phyloP scores from a whole-genome alignment of 2,329 filamentous ascomycete species.

The Cadophora sp. region DNA sequence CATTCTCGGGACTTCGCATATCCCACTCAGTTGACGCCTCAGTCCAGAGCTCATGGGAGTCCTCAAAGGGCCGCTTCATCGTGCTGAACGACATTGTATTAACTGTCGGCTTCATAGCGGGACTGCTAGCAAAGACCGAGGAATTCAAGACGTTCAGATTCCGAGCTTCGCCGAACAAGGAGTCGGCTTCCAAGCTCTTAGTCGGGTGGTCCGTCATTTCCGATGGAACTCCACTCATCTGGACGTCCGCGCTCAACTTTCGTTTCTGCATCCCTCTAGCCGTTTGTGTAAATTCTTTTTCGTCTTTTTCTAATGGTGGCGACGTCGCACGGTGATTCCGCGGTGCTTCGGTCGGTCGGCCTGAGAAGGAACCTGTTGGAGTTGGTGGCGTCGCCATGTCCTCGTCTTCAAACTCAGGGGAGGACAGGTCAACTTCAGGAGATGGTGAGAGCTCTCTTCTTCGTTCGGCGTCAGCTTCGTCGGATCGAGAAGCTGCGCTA shows the following conservation, averaged over 20 bases:
- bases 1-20: slow-evolving; percentile 78
- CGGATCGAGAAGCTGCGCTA: slow-evolving; percentile 68
- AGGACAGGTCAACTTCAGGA: slow-evolving; percentile 90
- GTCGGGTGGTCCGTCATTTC: slow-evolving; percentile 41
- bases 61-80: slow-evolving; percentile 56
- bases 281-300: slow-evolving; percentile 96
- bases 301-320: slow-evolving; percentile 90
- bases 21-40: slow-evolving; percentile 62
- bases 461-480: slow-evolving; percentile 73
- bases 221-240: slow-evolving; percentile 57
- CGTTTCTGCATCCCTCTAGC: slow-evolving; percentile 77
- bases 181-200: slow-evolving; percentile 39
- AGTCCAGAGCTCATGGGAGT: slow-evolving; percentile 43
- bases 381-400: slow-evolving; percentile 67
- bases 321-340: slow-evolving; percentile 78
- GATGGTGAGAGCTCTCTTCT: slow-evolving; percentile 81
- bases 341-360: slow-evolving; percentile 50
- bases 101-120: slow-evolving; percentile 57
- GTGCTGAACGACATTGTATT: slow-evolving; percentile 36
- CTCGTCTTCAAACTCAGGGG: slow-evolving; percentile 82
- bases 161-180: slow-evolving; percentile 45
- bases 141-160: slow-evolving; percentile 28
- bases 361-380: slow-evolving; percentile 68
- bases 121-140: slow-evolving; percentile 56
- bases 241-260: slow-evolving; percentile 61